Conservation (phyloP, 495 filamentous ascomycete genomes). For the Darksidea phi region DNA sequence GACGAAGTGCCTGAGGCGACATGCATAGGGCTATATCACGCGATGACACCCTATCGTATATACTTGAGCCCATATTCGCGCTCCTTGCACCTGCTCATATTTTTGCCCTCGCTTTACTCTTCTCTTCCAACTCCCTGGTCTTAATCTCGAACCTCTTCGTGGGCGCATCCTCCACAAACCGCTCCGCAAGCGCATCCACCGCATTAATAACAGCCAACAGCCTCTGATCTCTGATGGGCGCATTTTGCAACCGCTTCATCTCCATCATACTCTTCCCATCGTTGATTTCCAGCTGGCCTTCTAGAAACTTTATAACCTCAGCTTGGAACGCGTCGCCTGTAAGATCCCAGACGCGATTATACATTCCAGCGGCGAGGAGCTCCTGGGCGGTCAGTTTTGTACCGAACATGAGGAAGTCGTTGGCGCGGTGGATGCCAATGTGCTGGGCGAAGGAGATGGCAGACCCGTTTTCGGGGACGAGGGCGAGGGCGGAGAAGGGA, state of each 20-base stretch:
- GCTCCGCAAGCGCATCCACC: slow-evolving; percentile 41
- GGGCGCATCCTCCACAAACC: slow-evolving; percentile 43
- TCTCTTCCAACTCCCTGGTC: slow-evolving; percentile 33
- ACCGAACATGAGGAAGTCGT: slow-evolving; percentile 44
- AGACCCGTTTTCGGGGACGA: slow-evolving; percentile 41
- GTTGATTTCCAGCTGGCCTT: slow-evolving; percentile 37
- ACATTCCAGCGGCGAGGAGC: slow-evolving; percentile 31
- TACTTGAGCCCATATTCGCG: no score
- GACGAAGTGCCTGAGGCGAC: no score
- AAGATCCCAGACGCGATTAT: slow-evolving; percentile 36
- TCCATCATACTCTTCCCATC: slow-evolving; percentile 46
- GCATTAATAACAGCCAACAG: slow-evolving; percentile 39
- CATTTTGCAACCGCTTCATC: slow-evolving; percentile 44
- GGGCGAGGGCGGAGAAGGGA: slow-evolving; percentile 39
- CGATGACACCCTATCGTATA: no score
- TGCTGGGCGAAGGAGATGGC: slow-evolving; percentile 39
- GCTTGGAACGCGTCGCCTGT: slow-evolving; percentile 32
- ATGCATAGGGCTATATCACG: no score
- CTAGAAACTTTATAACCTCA: slow-evolving; percentile 35
- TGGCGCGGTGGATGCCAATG: slow-evolving; percentile 41
- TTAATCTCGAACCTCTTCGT: slow-evolving; percentile 39
- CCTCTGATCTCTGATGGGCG: slow-evolving; percentile 34
- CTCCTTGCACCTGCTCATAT: slow-evolving; percentile 7
- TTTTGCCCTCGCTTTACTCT: slow-evolving; percentile 31
- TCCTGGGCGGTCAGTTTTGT: slow-evolving; percentile 37